Evolutionary conservation across 2,329 filamentous ascomycete species (phyloP), one percentile per base, ranked within the genome.

Genomic region (Cordyceps pruinosa): DNA sequence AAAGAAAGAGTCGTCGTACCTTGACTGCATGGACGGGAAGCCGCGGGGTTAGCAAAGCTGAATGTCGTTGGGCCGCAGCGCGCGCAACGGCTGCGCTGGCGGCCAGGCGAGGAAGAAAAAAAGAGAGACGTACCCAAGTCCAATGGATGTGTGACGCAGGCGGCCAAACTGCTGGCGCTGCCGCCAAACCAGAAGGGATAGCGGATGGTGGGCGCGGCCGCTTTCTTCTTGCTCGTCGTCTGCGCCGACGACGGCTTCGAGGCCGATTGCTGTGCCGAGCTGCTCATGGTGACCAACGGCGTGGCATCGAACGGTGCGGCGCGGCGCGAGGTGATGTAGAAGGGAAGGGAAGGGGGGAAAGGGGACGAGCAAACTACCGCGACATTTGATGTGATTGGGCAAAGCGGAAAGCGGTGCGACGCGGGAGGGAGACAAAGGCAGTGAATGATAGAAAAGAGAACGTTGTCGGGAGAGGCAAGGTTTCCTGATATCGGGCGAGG

Each of bases 151-250:
- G 93, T 97, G 49, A 96, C 89, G 64, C 85, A 87, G 45, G 93
- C 92, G 37, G 93, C 93, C 78, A 94, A 87, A 70, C 90, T 95
- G 68, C 89, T 94, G 51, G 93, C 91, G 70, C 90, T 96, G 57
- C 94, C 94, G 62, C 94, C 94, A 72, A 99, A 97, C 94, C 93
- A 97, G 73, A 93, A 93, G 10, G 89, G 89, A 74, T 93, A 93
- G 60, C 75, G 74, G 42, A 81, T 69, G 2, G 74, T 62, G 32
- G 64, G 69, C 61, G 69, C 66, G 61, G 75, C 74, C 66, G 75
- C 73, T 64, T 73, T 69, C 57, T 66, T 66, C 32, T 60, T 58
- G 37, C 46, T 49, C 45, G 52, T 62, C 56, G 59, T 21, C n/a
- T 47, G 45, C 12, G 26, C 61, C 49, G 49, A 60, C 49, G 49